A percentile compares a stretch with the other conserved stretches of the same genome.
These are phyloP conservation scores for Sophora flavescens DNA, from an alignment of 306 rosid species.

Conservation along the genomic window DNA sequence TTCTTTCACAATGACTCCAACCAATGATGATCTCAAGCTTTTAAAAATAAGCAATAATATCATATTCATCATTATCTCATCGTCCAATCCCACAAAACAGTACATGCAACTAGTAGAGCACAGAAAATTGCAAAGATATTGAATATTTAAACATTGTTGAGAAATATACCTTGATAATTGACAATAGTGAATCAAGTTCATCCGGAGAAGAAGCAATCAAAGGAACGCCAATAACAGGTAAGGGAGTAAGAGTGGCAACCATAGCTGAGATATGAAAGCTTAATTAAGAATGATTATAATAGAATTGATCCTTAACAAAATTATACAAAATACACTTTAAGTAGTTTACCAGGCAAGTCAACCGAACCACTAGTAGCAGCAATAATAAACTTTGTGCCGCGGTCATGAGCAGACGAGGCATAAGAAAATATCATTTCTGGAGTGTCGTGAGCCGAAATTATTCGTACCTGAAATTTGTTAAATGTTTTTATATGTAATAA, in stretches of 20 bases:
- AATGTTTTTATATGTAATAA: not conserved
- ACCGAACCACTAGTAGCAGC: conserved; percentile 98
- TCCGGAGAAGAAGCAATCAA: conserved; percentile 82
- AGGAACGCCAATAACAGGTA: conserved; percentile 91
- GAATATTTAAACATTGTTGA: conserved; percentile 19
- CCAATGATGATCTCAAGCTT: not conserved
- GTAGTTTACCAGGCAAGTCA: conserved; percentile 80
- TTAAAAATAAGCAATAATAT: conserved; percentile 2
- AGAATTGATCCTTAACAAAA: not conserved
- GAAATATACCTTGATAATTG: conserved; percentile 79
- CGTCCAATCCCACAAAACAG: not conserved
- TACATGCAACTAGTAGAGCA: conserved; percentile 2
- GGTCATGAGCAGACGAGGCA: conserved; percentile 70
- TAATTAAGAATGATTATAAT: conserved; percentile 38
- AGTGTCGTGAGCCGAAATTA: conserved; percentile 93
- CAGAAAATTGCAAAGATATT: conserved; percentile 4
- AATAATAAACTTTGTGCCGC: conserved; percentile 86
- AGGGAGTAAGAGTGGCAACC: conserved; percentile 88
- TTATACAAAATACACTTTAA: conserved; percentile 21
- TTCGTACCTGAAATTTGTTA: conserved; percentile 66
- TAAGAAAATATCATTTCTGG: conserved; percentile 81
- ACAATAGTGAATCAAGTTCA: conserved; percentile 87
- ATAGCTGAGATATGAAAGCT: conserved; percentile 63
- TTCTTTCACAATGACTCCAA: not conserved
- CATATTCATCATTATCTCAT: not conserved